A percentile compares a stretch with the other conserved stretches of the same genome.
phyloP scores from a whole-genome alignment of 441 rosid genomes.

The Raphanus hybrid region DNA sequence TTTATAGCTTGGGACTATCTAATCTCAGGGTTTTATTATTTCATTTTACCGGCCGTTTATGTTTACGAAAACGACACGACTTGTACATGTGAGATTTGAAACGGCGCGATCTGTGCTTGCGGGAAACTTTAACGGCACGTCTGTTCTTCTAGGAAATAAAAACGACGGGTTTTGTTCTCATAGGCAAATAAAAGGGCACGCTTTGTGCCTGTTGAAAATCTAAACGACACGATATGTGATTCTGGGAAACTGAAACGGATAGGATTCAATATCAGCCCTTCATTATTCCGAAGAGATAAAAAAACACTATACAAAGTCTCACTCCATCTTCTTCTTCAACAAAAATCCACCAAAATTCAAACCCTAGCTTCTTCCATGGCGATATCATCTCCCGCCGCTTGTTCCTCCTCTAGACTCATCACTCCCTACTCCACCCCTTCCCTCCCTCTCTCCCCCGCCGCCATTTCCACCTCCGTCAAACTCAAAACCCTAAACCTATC shows the following conservation, averaged over 20 bases:
- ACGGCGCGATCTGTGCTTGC: neutral
- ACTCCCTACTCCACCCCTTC: constrained; percentile 28
- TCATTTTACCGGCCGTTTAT: neutral
- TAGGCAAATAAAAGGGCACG: neutral
- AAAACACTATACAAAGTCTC: constrained; percentile 18
- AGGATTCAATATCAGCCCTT: constrained; percentile 39
- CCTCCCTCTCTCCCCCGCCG: constrained; percentile 35
- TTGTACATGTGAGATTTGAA: neutral
- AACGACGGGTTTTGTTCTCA: neutral
- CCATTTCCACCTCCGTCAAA: constrained; percentile 38
- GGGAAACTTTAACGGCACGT: neutral
- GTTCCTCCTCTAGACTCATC: constrained; percentile 38
- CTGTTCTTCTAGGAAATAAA: neutral
- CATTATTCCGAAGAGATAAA: constrained; percentile 34
- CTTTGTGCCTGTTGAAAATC: neutral
- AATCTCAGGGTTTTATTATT: too few relatives aligned
- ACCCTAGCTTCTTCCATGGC: constrained; percentile 39
- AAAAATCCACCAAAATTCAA: constrained; percentile 18
- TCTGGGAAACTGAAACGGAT: constrained; percentile 32
- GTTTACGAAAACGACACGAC: neutral
- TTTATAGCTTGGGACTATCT: too few relatives aligned
- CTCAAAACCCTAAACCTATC: constrained; percentile 44
- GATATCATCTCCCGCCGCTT: constrained; percentile 36
- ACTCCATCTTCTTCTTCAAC: constrained; percentile 22
- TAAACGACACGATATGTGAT: neutral